These are phyloP conservation scores for Acrasis kona DNA, from an alignment of 78 protist species.

Conservation along the genomic window DNA sequence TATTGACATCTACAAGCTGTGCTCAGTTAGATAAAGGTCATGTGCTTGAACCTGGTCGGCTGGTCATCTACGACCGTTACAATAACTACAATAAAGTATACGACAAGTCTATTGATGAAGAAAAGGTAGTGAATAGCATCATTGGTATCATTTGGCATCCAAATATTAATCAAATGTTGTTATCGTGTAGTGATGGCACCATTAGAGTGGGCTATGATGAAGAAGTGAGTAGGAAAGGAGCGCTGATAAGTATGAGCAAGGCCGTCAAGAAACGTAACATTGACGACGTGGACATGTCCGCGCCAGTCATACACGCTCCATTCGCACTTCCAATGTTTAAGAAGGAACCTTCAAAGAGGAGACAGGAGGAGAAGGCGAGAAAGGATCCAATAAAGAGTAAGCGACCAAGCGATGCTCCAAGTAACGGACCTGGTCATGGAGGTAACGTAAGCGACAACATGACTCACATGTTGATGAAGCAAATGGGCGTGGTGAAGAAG, in stretches of 20 bases:
- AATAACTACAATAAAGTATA: background rate
- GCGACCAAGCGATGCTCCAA: background rate
- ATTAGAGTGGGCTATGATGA: background rate
- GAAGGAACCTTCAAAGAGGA: background rate
- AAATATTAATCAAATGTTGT: background rate
- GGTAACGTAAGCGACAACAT: background rate
- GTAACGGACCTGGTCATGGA: background rate
- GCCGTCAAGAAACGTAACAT: background rate
- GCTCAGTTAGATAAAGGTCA: no score
- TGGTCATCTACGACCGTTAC: no score
- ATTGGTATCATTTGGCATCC: background rate
- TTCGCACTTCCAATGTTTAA: background rate
- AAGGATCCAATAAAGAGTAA: background rate
- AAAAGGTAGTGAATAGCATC: background rate
- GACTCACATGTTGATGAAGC: background rate
- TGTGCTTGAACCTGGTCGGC: no score
- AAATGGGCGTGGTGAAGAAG: background rate
- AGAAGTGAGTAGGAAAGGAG: background rate
- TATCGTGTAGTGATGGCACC: background rate
- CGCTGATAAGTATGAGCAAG: background rate
- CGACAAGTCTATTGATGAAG: no score
- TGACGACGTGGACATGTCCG: background rate
- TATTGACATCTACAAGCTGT: background rate
- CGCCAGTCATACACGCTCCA: background rate
- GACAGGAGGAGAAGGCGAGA: background rate